phyloP scores from a whole-genome alignment of 805 yeast genomes.

The Ogataea corticis region DNA sequence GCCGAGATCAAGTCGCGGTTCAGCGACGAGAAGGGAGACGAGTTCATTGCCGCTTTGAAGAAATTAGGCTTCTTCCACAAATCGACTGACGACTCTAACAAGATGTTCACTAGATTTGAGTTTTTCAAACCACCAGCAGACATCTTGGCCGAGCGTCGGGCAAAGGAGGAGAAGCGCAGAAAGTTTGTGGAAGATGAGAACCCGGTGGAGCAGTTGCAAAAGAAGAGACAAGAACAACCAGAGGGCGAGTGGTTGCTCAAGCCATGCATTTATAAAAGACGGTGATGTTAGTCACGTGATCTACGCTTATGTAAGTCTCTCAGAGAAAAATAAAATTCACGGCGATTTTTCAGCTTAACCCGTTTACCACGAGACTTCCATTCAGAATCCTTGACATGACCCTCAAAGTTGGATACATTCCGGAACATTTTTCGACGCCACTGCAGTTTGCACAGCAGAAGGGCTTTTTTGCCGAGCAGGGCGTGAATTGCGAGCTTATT shows the following conservation, averaged over 20 bases:
- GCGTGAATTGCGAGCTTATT: slow-evolving; percentile 57
- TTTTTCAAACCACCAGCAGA: slow-evolving; percentile 84
- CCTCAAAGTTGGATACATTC: slow-evolving; percentile 75
- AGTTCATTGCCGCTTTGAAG: slow-evolving; percentile 78
- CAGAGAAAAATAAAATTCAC: background rate
- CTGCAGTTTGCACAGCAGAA: slow-evolving; percentile 66
- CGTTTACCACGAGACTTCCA: background rate
- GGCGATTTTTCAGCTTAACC: background rate
- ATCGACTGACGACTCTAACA: slow-evolving; percentile 80
- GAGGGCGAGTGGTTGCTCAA: slow-evolving; percentile 90
- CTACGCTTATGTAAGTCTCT: too few relatives aligned
- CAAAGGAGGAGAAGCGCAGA: slow-evolving; percentile 59
- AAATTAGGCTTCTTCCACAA: slow-evolving; percentile 83
- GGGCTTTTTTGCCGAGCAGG: slow-evolving; percentile 51
- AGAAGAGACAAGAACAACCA: slow-evolving; percentile 52
- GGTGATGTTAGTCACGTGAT: slow-evolving; percentile 30
- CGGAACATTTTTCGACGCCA: slow-evolving; percentile 92
- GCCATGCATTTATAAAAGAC: slow-evolving; percentile 93
- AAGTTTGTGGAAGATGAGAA: slow-evolving; percentile 71
- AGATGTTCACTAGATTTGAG: slow-evolving; percentile 94
- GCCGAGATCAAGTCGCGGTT: slow-evolving; percentile 96
- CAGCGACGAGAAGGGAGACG: slow-evolving; percentile 71
- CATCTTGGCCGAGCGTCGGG: slow-evolving; percentile 60
- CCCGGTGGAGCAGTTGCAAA: slow-evolving; percentile 55
- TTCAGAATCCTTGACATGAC: slow-evolving; percentile 2